Evolutionary conservation across 2,329 filamentous ascomycete species (phyloP), one percentile per base, ranked within the genome.

Genomic region (Cyclaneusma minus): DNA sequence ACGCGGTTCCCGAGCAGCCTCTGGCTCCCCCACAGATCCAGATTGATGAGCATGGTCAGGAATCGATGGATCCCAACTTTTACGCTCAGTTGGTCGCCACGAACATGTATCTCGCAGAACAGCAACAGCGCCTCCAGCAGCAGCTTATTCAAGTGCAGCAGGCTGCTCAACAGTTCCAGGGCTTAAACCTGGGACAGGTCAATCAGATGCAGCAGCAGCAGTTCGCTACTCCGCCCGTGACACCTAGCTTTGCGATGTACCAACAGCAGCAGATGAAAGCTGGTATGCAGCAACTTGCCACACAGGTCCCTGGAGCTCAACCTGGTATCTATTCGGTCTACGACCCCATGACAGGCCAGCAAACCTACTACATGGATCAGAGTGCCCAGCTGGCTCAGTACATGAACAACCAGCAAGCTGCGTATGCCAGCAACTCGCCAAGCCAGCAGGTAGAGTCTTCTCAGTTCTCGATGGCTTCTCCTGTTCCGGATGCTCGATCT

Each of bases 81-180:
- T 89, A 93, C 39, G 81, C 84, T 28, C 83, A 93, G 53, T 63
- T 95, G 36, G 69, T 94, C 45, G 79, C 83, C 30, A 91, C 84
- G 43, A 93, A 94, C 51, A 58, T 89, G 48, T 92, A 91, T 47
- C 66, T 98, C 26, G 83, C 84, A 21, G 83, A 93, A 47, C 85
- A 93, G 55, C 87, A 95, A 55, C 84, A 93, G 56, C 78, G 81
- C 37, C 70, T 95, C 27, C 85, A 95, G 55, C 85, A 94, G 56
- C 84, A 95, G 56, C 66, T 95, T 38, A 69, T 83, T 40, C 80
- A 61, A 37, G 72, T 94, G 13, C 89, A 87, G 44, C 73, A 75
- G 27, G 79, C 80, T 19, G 78, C 82, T 33, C 79, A 84, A 53
- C 79, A 85, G 51, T 79, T 85, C 44, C 78, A 84, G 49, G 71